Evolutionary conservation across 805 yeast species (phyloP).

Genomic region (Nakazawaea anatomiae): DNA sequence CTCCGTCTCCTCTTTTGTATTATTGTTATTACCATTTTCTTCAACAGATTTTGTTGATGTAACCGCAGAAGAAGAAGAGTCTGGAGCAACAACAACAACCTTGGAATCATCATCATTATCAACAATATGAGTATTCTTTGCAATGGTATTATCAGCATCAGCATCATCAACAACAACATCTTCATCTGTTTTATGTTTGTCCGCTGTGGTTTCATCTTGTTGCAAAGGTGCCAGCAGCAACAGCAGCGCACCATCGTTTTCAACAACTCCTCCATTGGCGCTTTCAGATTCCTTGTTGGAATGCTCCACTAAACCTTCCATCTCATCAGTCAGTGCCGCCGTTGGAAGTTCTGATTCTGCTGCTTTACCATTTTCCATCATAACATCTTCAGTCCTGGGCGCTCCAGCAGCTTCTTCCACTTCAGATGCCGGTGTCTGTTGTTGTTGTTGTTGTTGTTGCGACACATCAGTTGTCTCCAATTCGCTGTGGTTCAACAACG

Average conservation of each 20-base stretch:
- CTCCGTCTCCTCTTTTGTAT: neutral
- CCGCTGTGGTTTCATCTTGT: neutral
- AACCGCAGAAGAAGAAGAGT: too few relatives aligned
- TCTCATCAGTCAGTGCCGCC: neutral
- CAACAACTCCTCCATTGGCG: too few relatives aligned
- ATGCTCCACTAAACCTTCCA: too few relatives aligned
- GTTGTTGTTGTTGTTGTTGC: neutral
- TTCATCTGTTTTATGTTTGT: too few relatives aligned
- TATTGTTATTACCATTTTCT: neutral
- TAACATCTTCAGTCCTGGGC: neutral
- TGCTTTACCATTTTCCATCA: neutral
- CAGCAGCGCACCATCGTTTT: too few relatives aligned
- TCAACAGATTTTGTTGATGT: neutral
- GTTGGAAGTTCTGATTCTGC: neutral
- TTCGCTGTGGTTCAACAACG: slow-evolving; percentile 1
- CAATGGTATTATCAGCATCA: too few relatives aligned
- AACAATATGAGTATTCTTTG: too few relatives aligned
- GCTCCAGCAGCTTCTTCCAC: slow-evolving; percentile 2
- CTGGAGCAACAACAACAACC: too few relatives aligned
- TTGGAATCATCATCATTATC: too few relatives aligned
- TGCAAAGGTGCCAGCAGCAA: too few relatives aligned
- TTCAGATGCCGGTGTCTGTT: slow-evolving; percentile 1
- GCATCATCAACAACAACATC: too few relatives aligned
- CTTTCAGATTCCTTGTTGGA: too few relatives aligned
- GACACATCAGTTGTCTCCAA: neutral